phyloP scores from a whole-genome alignment of 352 stramenopile species.

The Phytophthora cactorum region DNA sequence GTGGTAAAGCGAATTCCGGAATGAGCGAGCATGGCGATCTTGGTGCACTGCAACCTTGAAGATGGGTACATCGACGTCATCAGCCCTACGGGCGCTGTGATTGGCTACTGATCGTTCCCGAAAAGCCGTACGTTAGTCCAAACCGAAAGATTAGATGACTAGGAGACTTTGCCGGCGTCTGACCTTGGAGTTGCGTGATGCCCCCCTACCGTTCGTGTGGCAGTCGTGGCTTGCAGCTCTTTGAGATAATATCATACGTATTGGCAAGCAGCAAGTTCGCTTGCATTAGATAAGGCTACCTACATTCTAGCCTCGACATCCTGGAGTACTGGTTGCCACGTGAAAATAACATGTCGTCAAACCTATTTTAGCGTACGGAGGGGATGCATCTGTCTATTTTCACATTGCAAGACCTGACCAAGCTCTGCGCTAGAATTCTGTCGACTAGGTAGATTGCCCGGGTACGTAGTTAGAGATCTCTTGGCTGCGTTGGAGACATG shows the following conservation, averaged over 20 bases:
- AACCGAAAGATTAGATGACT: constrained; percentile 25
- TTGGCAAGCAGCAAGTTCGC: background rate
- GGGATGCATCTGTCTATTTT: too few species aligned
- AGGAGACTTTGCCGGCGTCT: background rate
- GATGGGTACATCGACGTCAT: constrained; percentile 17
- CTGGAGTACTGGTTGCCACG: too few species aligned
- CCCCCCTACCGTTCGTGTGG: constrained; percentile 4
- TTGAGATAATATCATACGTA: background rate
- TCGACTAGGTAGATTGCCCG: background rate
- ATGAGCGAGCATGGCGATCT: constrained; percentile 20
- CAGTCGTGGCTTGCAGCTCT: background rate
- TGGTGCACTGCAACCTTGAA: constrained; percentile 13
- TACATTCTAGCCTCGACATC: too few species aligned
- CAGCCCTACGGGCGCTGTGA: constrained; percentile 6
- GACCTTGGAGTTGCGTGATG: background rate
- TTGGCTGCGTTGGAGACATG: constrained; percentile 17
- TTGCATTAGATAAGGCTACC: too few species aligned
- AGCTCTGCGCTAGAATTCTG: background rate
- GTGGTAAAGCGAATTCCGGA: constrained; percentile 20
- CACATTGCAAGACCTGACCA: too few species aligned
- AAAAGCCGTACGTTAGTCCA: constrained; percentile 26
- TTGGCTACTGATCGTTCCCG: constrained; percentile 12
- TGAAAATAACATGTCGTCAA: too few species aligned
- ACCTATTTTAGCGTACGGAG: too few species aligned
- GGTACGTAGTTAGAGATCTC: background rate